Percentiles rank a stretch among this genome's conserved stretches.
Evolutionary conservation across 306 rosid genomes (phyloP).

Genomic region (Castanopsis chinensis): DNA sequence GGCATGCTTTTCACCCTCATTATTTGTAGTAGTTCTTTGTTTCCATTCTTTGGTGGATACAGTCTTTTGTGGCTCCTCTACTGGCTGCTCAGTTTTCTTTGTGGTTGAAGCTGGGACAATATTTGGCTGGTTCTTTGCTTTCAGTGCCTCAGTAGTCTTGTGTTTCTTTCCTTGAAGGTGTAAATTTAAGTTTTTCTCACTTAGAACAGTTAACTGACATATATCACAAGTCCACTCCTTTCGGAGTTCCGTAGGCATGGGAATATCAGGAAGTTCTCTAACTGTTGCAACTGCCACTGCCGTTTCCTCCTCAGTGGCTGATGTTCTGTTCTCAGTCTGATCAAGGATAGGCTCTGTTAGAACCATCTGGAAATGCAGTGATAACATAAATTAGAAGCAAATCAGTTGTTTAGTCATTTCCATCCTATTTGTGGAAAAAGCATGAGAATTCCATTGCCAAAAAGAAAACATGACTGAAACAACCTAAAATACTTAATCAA

Average conservation of each 20-base stretch:
- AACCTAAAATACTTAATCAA: neutral
- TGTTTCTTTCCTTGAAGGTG: conserved; percentile 43
- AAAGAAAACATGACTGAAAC: neutral
- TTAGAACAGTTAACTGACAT: conserved; percentile 23
- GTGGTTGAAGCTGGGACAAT: neutral
- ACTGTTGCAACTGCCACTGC: neutral
- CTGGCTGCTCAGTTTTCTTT: conserved; percentile 1
- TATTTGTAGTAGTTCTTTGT: conserved; percentile 4
- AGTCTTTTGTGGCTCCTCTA: conserved; percentile 15
- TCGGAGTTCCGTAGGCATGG: conserved; percentile 22
- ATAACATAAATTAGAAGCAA: neutral
- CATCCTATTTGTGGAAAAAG: neutral
- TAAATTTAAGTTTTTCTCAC: neutral
- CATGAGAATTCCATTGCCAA: neutral
- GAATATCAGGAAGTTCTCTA: conserved; percentile 21
- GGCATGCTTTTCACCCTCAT: neutral
- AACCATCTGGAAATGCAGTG: conserved; percentile 29
- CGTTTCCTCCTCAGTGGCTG: neutral
- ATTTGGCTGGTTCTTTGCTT: conserved; percentile 25
- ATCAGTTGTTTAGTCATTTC: too few relatives aligned
- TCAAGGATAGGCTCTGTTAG: neutral
- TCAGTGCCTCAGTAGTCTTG: conserved; percentile 28
- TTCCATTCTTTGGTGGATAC: neutral
- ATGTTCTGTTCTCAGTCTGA: conserved; percentile 14
- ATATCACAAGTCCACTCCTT: conserved; percentile 51